Percentiles rank a stretch among this genome's conserved stretches.
Conservation (phyloP, 108 stramenopile genomes). For the Cyclotella distinguenda region DNA sequence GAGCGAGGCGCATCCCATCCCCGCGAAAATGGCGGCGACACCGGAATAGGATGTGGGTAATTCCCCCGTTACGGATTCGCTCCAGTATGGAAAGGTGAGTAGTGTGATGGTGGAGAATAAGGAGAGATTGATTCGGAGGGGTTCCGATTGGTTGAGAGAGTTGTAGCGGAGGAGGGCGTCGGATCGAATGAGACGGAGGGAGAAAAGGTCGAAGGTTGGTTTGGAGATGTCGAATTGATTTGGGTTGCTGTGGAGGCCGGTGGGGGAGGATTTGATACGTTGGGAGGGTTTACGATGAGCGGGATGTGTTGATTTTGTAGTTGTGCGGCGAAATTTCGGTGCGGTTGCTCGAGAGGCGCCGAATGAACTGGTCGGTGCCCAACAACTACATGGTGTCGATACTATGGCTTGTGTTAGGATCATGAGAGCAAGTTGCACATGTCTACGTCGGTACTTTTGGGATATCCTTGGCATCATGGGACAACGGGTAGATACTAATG, state of each 20-base stretch:
- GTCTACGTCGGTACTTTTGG: no score
- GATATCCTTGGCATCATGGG: no score
- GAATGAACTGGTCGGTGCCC: no score
- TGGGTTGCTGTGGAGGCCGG: slow-evolving; percentile 3
- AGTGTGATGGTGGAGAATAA: slow-evolving; percentile 46
- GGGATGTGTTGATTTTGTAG: no score
- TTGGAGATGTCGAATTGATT: slow-evolving; percentile 77
- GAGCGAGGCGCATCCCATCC: slow-evolving; percentile 38
- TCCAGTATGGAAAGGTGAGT: slow-evolving; percentile 53
- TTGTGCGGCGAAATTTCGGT: no score
- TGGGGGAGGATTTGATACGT: no score
- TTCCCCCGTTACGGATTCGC: slow-evolving; percentile 55
- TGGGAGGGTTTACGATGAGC: no score
- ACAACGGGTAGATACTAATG: no score
- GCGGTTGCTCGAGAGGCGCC: no score
- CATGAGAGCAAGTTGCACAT: no score
- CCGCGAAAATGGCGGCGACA: slow-evolving; percentile 19
- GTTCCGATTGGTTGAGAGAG: slow-evolving; percentile 77
- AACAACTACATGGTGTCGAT: no score
- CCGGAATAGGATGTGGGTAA: slow-evolving; percentile 25
- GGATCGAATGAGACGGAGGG: slow-evolving; percentile 67
- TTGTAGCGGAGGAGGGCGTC: slow-evolving; percentile 77
- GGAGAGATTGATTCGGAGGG: slow-evolving; percentile 72
- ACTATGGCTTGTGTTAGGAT: no score
- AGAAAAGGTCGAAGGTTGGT: slow-evolving; percentile 72